Percentiles rank a stretch among this genome's conserved stretches.
These are phyloP conservation scores for Striga asiatica DNA, from an alignment of 257 asterid genomes.

Conservation along the genomic window DNA sequence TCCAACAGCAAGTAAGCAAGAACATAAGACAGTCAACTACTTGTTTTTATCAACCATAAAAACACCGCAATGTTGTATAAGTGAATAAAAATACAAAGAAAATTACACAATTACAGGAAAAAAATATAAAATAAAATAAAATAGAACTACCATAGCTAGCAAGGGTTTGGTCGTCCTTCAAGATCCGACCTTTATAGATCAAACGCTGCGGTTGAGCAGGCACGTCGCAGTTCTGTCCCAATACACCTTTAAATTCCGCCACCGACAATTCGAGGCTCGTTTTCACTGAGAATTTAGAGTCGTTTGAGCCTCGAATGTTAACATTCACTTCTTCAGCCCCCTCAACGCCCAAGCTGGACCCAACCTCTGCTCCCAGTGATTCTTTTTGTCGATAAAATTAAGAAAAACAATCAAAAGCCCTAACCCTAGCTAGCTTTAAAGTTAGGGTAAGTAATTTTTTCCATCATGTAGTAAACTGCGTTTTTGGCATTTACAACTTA, in stretches of 20 bases:
- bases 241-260: conserved; percentile 35
- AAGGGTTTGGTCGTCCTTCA: conserved; percentile 70
- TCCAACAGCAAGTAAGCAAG: conserved; percentile 8
- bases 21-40: conserved; percentile 1
- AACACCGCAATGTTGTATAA: no score
- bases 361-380: conserved; percentile 39
- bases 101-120: no score
- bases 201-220: conserved; percentile 61
- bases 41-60: neutral
- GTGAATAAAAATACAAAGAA: neutral
- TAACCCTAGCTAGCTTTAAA: no score
- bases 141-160: conserved; percentile 59
- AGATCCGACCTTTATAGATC: conserved; percentile 64
- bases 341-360: conserved; percentile 25
- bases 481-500: no score
- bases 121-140: no score
- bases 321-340: conserved; percentile 38
- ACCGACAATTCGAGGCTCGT: conserved; percentile 44
- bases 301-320: conserved; percentile 52
- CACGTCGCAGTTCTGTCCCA: conserved; percentile 57
- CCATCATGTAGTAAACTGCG: no score
- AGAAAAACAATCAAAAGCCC: conserved; percentile 21
- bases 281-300: conserved; percentile 48
- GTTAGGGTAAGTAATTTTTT: no score
- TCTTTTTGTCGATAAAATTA: conserved; percentile 3